Evolutionary conservation across 2,329 filamentous ascomycete species (phyloP), one percentile per base, ranked within the genome.

Genomic region (Penicillium sp.): DNA sequence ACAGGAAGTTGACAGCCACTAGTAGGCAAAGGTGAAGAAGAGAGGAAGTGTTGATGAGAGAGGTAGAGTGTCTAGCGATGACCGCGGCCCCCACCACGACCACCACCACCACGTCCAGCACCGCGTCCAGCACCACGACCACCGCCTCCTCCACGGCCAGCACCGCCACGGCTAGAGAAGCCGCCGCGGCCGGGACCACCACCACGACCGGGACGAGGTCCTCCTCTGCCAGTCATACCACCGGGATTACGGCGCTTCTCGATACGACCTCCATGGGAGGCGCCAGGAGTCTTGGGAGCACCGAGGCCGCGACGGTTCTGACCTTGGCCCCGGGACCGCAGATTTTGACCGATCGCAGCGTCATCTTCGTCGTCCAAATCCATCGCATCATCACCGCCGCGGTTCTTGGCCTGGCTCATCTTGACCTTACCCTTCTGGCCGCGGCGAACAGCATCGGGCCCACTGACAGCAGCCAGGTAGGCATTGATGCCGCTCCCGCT

Each of bases 371-470:
- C 73, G 54, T 76, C 73, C 47, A 76, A 55, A 48, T 75, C 72
- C 66, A 70, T 70, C 44, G 29, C 29, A 32, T 64, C 66, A 35
- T 65, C 67, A 35, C 72, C 69, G 50, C 58, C 60, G 50, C 54
- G 68, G 51, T 65, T 60, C 39, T 58, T 63, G 48, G 66, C 57
- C 68, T 76, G 67, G 46, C 76, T 78, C 61, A 83, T 80, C 69
- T 81, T 82, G 52, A 83, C 66, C 59, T 78, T 79, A 9, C 81
- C 80, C 58, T 76, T 76, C 60, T 81, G 78, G 33, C 80, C 80
- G 29, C 78, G 70, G 49, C 77, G 73, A 32, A 79, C 73, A 7
- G 79, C 78, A 60, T 82, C 78, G 25, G 78, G 76, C 24, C 81
- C 79, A 47, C 76, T 78, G 48, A 84, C 78, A 9, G 81, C 81